A percentile compares a stretch with the other conserved stretches of the same genome.
These are phyloP conservation scores for Endoconidiophora polonica DNA, from an alignment of 2,329 filamentous ascomycete genomes.

Conservation along the genomic window DNA sequence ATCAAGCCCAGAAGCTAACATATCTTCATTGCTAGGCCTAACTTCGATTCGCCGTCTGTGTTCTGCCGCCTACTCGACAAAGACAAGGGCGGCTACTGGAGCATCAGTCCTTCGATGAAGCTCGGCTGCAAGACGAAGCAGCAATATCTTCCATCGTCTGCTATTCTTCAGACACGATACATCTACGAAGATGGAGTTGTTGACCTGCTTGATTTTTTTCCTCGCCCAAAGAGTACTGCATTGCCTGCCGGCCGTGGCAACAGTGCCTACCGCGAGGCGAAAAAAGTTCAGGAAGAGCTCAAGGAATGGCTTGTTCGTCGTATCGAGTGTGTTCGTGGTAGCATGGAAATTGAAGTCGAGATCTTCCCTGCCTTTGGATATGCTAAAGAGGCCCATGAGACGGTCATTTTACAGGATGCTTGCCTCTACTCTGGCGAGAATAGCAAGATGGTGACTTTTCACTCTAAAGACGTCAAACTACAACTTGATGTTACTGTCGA, in stretches of 20 bases:
- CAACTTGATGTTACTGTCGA: slow-evolving; percentile 54
- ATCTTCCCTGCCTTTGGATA: slow-evolving; percentile 61
- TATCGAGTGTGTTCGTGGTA: slow-evolving; percentile 55
- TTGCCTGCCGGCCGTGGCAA: slow-evolving; percentile 33
- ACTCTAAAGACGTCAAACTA: slow-evolving; percentile 39
- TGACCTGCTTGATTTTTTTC: slow-evolving; percentile 61
- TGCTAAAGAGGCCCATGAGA: slow-evolving; percentile 44
- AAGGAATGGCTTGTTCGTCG: slow-evolving; percentile 56
- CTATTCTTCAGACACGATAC: slow-evolving; percentile 62
- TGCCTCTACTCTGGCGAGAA: slow-evolving; percentile 23
- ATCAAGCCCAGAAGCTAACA: slow-evolving; percentile 3
- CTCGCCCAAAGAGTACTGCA: slow-evolving; percentile 43
- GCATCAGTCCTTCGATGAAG: slow-evolving; percentile 38
- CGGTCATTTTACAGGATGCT: slow-evolving; percentile 32
- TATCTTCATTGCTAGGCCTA: slow-evolving; percentile 34
- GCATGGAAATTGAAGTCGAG: slow-evolving; percentile 46
- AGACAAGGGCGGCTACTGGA: slow-evolving; percentile 58
- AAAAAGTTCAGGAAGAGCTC: slow-evolving; percentile 40
- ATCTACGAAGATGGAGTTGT: slow-evolving; percentile 61
- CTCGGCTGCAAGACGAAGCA: slow-evolving; percentile 53
- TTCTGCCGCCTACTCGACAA: slow-evolving; percentile 63
- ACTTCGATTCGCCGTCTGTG: slow-evolving; percentile 61
- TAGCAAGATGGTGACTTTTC: slow-evolving; percentile 48
- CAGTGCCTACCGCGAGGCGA: slow-evolving; percentile 36
- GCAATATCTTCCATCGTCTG: slow-evolving; percentile 58